Percentiles rank a stretch among this genome's conserved stretches.
Conservation (phyloP, 768 basidiomycete genomes). For the Calocybe indica region DNA sequence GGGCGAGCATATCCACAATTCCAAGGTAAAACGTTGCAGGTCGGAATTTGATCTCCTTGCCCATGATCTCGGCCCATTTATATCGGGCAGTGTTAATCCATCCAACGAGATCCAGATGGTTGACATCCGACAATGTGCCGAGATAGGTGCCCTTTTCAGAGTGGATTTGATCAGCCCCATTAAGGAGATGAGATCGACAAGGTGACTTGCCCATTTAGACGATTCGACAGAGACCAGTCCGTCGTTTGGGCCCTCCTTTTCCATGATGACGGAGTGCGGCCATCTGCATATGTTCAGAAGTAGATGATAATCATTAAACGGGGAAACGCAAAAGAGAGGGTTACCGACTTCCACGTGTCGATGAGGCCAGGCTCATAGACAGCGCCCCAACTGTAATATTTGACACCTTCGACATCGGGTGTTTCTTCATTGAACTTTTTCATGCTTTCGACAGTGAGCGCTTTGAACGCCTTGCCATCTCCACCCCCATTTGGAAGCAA, state of each 20-base stretch:
- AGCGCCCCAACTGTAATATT: constrained; percentile 96
- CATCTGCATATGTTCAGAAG: constrained; percentile 26
- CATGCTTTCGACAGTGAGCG: constrained; percentile 83
- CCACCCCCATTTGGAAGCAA: constrained; percentile 89
- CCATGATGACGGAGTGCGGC: constrained; percentile 75
- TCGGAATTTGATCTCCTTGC: constrained; percentile 86
- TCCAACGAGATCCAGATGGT: constrained; percentile 89
- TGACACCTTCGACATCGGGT: constrained; percentile 69
- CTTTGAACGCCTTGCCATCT: constrained; percentile 91
- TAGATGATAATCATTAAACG: constrained; percentile 9
- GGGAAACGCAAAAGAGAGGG: constrained; percentile 6
- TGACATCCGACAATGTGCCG: constrained; percentile 87
- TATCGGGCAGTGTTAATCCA: constrained; percentile 90
- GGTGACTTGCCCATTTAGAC: constrained; percentile 65
- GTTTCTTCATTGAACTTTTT: constrained; percentile 82
- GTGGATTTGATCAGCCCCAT: not conserved
- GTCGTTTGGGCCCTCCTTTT: constrained; percentile 91
- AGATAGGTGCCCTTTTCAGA: constrained; percentile 74
- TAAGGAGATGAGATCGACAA: not conserved
- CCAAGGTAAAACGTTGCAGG: constrained; percentile 90
- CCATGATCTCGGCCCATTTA: constrained; percentile 85
- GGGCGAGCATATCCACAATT: constrained; percentile 72
- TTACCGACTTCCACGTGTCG: constrained; percentile 73
- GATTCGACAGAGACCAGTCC: constrained; percentile 88
- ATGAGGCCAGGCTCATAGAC: constrained; percentile 83